Evolutionary conservation across 257 asterid species (phyloP).

Genomic region (Solanum sitiens): DNA sequence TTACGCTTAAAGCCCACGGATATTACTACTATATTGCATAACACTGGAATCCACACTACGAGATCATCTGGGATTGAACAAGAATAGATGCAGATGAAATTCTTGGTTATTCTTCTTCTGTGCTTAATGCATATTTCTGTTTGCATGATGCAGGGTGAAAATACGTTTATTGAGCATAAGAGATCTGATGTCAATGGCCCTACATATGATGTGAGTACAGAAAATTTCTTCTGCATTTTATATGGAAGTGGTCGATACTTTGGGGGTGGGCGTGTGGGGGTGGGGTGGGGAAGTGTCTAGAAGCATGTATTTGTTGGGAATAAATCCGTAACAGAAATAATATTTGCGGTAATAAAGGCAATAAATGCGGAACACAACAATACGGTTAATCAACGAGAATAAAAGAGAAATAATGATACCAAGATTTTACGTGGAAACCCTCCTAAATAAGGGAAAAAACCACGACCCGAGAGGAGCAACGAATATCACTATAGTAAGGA

Average conservation of each 20-base stretch:
- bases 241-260: background rate
- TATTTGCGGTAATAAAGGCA: too few species aligned
- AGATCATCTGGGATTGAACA: background rate
- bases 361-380: too few species aligned
- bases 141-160: conserved; percentile 36
- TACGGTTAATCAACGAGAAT: too few species aligned
- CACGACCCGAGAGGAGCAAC: too few species aligned
- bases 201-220: conserved; percentile 76
- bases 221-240: background rate
- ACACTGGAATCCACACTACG: background rate
- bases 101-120: background rate
- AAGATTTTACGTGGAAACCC: too few species aligned
- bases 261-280: background rate
- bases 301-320: background rate
- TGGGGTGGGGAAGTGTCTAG: background rate
- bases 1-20: background rate
- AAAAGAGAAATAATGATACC: too few species aligned
- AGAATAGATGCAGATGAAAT: background rate
- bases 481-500: too few species aligned
- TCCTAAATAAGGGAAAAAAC: too few species aligned
- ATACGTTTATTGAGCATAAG: conserved; percentile 19
- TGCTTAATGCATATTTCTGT: conserved; percentile 1
- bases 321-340: too few species aligned
- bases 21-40: background rate
- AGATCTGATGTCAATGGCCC: conserved; percentile 46